Conservation (phyloP, 2,329 filamentous ascomycete species). For the Sarocladium oryzae region DNA sequence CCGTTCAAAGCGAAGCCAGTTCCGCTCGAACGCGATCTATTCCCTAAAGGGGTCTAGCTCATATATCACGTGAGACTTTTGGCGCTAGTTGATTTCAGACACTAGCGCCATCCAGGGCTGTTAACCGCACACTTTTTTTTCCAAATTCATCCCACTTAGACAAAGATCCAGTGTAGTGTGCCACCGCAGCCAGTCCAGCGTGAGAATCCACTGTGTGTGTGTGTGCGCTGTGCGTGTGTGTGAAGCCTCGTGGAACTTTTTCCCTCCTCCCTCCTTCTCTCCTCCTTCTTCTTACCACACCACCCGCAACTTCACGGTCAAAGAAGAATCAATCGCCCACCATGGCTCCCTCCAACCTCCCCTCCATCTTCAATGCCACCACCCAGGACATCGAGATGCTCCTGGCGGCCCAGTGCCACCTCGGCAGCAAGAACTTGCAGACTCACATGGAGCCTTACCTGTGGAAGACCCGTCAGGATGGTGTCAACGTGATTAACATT, state of each 20-base stretch:
- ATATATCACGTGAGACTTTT: conserved; percentile 22
- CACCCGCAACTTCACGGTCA: conserved; percentile 12
- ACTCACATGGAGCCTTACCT: conserved; percentile 99
- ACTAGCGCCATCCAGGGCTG: conserved; percentile 28
- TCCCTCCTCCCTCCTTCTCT: conserved; percentile 19
- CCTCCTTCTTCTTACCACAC: conserved; percentile 13
- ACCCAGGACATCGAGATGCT: conserved; percentile 99
- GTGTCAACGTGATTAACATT: conserved; percentile 98
- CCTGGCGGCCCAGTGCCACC: conserved; percentile 90
- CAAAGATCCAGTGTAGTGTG: not conserved
- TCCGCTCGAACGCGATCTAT: conserved; percentile 1
- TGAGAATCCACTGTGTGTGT: not conserved
- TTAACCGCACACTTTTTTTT: conserved; percentile 33
- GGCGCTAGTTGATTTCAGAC: conserved; percentile 15
- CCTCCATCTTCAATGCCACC: conserved; percentile 93
- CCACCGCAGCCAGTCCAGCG: not conserved
- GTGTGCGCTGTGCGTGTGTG: conserved; percentile 23
- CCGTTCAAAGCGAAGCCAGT: not conserved
- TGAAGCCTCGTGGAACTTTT: conserved; percentile 37
- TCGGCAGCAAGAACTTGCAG: conserved; percentile 98
- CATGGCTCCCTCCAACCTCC: conserved; percentile 94
- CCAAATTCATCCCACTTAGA: conserved; percentile 4
- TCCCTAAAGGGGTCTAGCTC: conserved; percentile 18
- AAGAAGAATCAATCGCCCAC: conserved; percentile 47
- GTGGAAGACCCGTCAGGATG: conserved; percentile 98